Base-by-base conservation (phyloP, 108 stramenopile genomes). In the Cyclotella choctawhatcheeana region DNA sequence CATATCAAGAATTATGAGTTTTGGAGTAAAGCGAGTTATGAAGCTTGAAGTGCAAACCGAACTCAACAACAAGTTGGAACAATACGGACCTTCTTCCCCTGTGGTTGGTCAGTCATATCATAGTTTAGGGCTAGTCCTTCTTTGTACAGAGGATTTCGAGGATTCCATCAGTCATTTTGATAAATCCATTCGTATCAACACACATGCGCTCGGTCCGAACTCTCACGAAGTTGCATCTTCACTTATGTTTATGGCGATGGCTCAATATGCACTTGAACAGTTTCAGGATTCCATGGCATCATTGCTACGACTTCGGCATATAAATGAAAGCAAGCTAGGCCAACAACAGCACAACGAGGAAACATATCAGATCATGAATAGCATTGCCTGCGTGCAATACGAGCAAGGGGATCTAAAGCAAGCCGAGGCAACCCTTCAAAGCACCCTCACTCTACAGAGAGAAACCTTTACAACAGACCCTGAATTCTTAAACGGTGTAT, bases 221-320 rank as follows among this genome's bases (percentile, higher is more conserved):
- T 58, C 65, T 59, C 64, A 69, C 22, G 77, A 78, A 58, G 37
- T 78, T 40, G n/a, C 76, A 52, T 70, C 69, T 31, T 65, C 69
- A 43, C 69, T 78, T 17, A 78, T 78, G 77, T 66, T 71, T 20
- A 71, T 58, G 45, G 69, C 60, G 3, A 24, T 78, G 10, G 69
- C 64, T 64, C 77, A 71, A 37, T 59, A 60, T 22, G 77, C 77
- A 33, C 77, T 78, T 48, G 77, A 78, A 78, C 47, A 44, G 32
- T 66, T 78, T 37, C 69, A 78, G n/a, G 77, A 78, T 40, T 40
- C 69, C 22, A 65, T 60, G 56, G 26, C 64, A 50, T 71, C 69
- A n/a, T 66, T 78, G 58, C 53, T 65, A 59, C 69, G 77, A 59
- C 69, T 78, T n/a, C 63, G 47, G 24, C 63, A 47, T 20, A n/a